Percentiles rank a stretch among this genome's conserved stretches.
Conservation (phyloP, 2,329 filamentous ascomycete genomes). For the Microdochium nivale region DNA sequence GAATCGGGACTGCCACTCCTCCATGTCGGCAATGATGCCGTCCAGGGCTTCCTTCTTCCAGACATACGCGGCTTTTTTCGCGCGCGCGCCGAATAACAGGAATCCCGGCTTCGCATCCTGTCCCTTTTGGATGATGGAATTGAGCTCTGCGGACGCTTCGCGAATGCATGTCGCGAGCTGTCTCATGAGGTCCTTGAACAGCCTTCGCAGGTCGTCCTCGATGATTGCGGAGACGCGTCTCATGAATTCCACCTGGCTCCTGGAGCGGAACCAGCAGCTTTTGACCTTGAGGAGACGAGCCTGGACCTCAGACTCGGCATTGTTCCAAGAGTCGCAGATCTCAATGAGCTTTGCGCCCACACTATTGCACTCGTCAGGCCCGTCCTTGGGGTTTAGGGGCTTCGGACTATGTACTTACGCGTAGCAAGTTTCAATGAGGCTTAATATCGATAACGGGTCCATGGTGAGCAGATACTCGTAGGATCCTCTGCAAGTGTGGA, state of each 20-base stretch:
- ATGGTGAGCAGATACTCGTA: background rate
- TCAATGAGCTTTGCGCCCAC: background rate
- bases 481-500: background rate
- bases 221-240: background rate
- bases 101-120: background rate
- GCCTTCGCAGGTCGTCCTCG: background rate
- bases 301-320: background rate
- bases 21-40: conserved; percentile 10
- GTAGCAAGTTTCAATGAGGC: background rate
- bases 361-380: background rate
- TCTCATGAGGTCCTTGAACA: background rate
- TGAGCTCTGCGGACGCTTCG: background rate
- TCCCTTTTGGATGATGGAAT: background rate
- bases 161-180: background rate
- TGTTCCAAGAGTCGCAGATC: background rate
- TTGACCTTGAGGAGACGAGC: background rate
- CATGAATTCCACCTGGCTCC: background rate
- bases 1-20: conserved; percentile 12
- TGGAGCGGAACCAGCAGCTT: background rate
- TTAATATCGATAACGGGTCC: background rate
- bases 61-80: background rate
- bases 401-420: background rate
- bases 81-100: background rate
- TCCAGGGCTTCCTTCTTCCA: conserved; percentile 9
- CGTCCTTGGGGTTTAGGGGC: background rate